These are phyloP conservation scores for Niveomyces coronatus DNA, from an alignment of 2,329 filamentous ascomycete genomes.

Conservation along the genomic window DNA sequence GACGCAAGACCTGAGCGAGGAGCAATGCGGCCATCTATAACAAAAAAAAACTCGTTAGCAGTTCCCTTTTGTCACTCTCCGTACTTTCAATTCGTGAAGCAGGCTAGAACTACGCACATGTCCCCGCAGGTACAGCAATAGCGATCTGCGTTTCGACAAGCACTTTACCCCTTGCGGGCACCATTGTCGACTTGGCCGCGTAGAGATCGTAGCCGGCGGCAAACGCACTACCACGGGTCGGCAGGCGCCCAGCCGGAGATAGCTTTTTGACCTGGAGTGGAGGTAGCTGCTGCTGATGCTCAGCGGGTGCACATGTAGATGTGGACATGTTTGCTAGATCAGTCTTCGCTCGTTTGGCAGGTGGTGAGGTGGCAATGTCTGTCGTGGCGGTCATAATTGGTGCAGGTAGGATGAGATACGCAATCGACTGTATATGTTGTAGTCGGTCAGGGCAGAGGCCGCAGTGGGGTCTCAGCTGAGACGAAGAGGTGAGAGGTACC, in stretches of 20 bases:
- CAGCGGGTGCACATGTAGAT: constrained; percentile 26
- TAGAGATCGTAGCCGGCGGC: constrained; percentile 95
- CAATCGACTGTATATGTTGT: no score
- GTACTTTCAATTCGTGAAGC: neutral
- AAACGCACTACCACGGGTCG: constrained; percentile 79
- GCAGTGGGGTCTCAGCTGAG: no score
- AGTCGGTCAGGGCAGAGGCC: neutral
- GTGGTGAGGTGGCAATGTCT: constrained; percentile 52
- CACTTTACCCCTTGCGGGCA: constrained; percentile 74
- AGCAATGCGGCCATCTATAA: constrained; percentile 75
- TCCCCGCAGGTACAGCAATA: constrained; percentile 82
- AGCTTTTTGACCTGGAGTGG: constrained; percentile 82
- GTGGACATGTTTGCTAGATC: constrained; percentile 22
- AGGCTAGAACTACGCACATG: constrained; percentile 53
- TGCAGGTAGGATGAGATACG: neutral
- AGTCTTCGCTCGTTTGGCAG: constrained; percentile 71
- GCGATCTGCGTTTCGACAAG: constrained; percentile 85
- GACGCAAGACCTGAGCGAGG: constrained; percentile 83
- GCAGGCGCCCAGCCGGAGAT: constrained; percentile 64
- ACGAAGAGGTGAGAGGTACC: no score
- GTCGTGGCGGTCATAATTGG: no score
- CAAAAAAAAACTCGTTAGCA: neutral
- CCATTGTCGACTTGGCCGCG: constrained; percentile 59
- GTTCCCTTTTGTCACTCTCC: neutral
- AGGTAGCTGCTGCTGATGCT: constrained; percentile 35